These are phyloP conservation scores for Musa balbisiana DNA, from an alignment of 202 grass and related monocot genomes.

Conservation along the genomic window DNA sequence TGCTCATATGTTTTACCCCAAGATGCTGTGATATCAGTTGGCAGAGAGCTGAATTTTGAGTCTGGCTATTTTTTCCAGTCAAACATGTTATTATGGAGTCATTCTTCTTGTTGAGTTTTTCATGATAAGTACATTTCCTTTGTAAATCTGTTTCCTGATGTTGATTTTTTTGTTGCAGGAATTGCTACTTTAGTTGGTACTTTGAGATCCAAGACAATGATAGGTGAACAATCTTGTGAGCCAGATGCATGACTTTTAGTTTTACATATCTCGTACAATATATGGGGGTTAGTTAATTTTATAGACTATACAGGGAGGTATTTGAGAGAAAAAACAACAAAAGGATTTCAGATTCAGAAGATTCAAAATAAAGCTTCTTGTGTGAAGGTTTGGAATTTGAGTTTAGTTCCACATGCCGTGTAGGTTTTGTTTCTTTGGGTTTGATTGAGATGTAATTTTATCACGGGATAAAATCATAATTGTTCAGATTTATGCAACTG, in stretches of 20 bases:
- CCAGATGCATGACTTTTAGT: constrained; percentile 3
- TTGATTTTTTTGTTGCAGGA: constrained; percentile 2
- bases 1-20: too few species aligned
- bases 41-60: not conserved
- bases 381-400: constrained; percentile 4
- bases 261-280: constrained; percentile 6
- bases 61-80: not conserved
- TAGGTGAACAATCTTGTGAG: not conserved
- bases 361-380: constrained; percentile 10
- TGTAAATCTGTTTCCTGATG: not conserved
- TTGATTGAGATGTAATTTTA: constrained; percentile 14
- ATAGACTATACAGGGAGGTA: not conserved
- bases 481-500: constrained; percentile 7
- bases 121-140: not conserved
- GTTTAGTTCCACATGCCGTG: not conserved
- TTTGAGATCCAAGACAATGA: not conserved
- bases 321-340: not conserved
- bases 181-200: constrained; percentile 6
- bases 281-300: constrained; percentile 5
- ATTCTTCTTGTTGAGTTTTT: not conserved
- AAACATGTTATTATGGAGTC: not conserved
- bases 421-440: constrained; percentile 9
- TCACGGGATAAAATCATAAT: constrained; percentile 5
- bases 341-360: constrained; percentile 1
- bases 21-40: not conserved